Evolutionary conservation across 2,329 filamentous ascomycete species (phyloP).

Genomic region (Xylogone sp.): DNA sequence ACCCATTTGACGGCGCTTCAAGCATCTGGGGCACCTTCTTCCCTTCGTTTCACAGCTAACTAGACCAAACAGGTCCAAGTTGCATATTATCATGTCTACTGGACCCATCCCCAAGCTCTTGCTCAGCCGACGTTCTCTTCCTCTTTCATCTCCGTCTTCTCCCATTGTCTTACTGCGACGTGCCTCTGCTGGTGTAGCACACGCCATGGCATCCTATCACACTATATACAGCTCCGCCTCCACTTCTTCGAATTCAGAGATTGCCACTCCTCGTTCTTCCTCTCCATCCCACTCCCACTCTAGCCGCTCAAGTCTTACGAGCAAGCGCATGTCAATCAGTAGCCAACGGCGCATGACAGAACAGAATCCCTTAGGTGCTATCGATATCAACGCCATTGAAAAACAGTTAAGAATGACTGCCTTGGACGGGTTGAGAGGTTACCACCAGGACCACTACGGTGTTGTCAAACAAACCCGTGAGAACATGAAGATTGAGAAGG

Average conservation of each 20-base stretch:
- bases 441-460: slow-evolving; percentile 51
- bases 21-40: not conserved
- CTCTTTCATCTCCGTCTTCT: slow-evolving; percentile 4
- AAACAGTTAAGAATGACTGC: slow-evolving; percentile 56
- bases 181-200: not conserved
- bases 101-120: slow-evolving; percentile 6
- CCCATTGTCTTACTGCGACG: slow-evolving; percentile 1
- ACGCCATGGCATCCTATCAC: slow-evolving; percentile 23
- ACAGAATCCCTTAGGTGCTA: slow-evolving; percentile 49
- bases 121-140: slow-evolving; percentile 1
- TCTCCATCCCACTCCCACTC: slow-evolving; percentile 21
- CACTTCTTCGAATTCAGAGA: slow-evolving; percentile 19
- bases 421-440: slow-evolving; percentile 58
- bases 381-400: slow-evolving; percentile 55
- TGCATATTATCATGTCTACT: slow-evolving; percentile 18
- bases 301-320: slow-evolving; percentile 22
- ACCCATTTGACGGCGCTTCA: not conserved
- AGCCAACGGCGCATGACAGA: slow-evolving; percentile 13
- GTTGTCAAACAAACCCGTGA: slow-evolving; percentile 50
- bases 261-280: slow-evolving; percentile 22
- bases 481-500: slow-evolving; percentile 51
- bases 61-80: not conserved
- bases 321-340: slow-evolving; percentile 24
- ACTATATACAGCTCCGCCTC: slow-evolving; percentile 3
- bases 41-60: not conserved